Conservation (phyloP, 805 yeast species). For the Hanseniaspora occidentalis region DNA sequence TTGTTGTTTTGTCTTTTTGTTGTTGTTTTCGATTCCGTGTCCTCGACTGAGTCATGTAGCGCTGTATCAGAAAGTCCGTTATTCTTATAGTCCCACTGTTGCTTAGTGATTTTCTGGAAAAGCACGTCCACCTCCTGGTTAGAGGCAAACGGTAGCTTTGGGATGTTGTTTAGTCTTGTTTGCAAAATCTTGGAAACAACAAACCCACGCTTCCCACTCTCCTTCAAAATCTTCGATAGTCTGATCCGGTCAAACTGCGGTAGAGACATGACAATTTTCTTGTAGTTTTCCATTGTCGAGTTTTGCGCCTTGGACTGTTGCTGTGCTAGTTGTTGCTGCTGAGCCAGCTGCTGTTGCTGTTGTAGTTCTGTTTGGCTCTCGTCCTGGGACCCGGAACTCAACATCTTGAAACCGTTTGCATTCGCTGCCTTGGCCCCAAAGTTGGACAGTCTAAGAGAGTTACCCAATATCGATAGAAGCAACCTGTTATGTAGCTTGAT, state of each 20-base stretch:
- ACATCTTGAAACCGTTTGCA: background rate
- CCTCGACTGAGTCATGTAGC: conserved; percentile 3
- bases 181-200: conserved; percentile 55
- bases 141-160: conserved; percentile 50
- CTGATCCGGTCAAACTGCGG: conserved; percentile 78
- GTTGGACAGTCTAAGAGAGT: conserved; percentile 37
- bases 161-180: conserved; percentile 47
- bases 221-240: conserved; percentile 71
- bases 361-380: background rate
- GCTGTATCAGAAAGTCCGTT: conserved; percentile 2
- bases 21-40: conserved; percentile 2
- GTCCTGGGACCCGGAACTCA: background rate
- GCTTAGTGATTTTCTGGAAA: conserved; percentile 10
- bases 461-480: conserved; percentile 69
- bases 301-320: conserved; percentile 41
- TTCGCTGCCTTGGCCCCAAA: conserved; percentile 1
- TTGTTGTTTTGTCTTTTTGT: conserved; percentile 2
- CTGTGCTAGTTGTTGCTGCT: conserved; percentile 27
- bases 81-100: conserved; percentile 11
- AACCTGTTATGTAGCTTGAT: conserved; percentile 68
- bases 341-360: background rate
- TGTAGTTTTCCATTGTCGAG: conserved; percentile 68
- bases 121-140: conserved; percentile 11
- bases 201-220: conserved; percentile 67
- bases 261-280: conserved; percentile 75